Base-by-base conservation (phyloP, 176 grass and related monocot species). In the Elaeis guineensis region DNA sequence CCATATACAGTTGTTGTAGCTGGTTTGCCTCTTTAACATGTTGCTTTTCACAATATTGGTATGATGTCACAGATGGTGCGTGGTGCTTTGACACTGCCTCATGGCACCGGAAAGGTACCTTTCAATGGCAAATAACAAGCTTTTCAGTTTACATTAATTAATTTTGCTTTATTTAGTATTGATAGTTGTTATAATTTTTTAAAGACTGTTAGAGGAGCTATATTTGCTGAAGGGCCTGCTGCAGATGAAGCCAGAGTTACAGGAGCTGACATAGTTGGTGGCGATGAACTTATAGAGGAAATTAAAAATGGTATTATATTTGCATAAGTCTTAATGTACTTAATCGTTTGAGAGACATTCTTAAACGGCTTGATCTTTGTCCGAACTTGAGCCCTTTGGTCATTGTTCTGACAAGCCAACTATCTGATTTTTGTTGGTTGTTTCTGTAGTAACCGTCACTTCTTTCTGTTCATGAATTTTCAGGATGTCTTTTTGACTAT, bases 71-170 rank as follows among this genome's bases (percentile, higher is more conserved):
- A 92, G 87, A 98, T 98, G 93, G 93, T 98, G 32, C 93, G 81
- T 54, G 93, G 93, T 14, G 93, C 93, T 32, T 6, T 98, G 59
- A 98, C 93, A 64, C 70, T 98, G 48, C 87, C 93, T 53, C 87
- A 86, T 80, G 93, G 87, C 70, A 98, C 93, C 74, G 93, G 93
- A 57, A 98, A 98, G 81, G 87, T 83, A 73, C 54, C 35, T 30
- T 39, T 44, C 24, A 58, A 7, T 50, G 26, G 17, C 51, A 69
- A 12, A 44, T 12, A 44, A 44, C 2, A 44, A 44, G 8, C 11
- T 6, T 17, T 63, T 3, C n/a, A 52, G 16, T 44, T 44, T 63
- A 18, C 11, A 5, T 5, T 39, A 17, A 12, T 57, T 68, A 48
- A 56, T 52, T 66, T 14, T 21, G 6, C 30, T 16, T 19, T 65